Conservation (phyloP, 2,329 filamentous ascomycete genomes). For the Rhinocladiella similis region DNA sequence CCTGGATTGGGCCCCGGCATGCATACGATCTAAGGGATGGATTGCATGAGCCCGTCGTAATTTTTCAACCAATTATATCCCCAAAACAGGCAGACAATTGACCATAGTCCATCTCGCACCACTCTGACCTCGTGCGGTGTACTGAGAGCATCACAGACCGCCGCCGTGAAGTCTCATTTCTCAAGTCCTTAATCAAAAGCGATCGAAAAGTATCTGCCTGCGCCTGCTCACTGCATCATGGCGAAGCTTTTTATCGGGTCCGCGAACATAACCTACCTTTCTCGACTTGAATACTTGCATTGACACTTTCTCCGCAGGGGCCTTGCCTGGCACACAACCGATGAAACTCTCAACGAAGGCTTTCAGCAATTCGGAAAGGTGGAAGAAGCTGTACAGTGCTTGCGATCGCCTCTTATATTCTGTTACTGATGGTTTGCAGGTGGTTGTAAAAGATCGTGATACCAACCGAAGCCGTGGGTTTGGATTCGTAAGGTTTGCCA, state of each 20-base stretch:
- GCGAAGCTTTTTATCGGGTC: constrained; percentile 33
- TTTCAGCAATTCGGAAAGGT: constrained; percentile 90
- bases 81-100: constrained; percentile 10
- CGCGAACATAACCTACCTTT: constrained; percentile 9
- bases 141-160: constrained; percentile 12
- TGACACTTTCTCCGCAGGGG: constrained; percentile 59
- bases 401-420: constrained; percentile 14
- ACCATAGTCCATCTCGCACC: constrained; percentile 16
- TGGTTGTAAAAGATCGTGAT: constrained; percentile 96
- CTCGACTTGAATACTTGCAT: constrained; percentile 1
- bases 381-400: constrained; percentile 78
- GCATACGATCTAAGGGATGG: constrained; percentile 21
- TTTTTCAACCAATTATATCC: constrained; percentile 22
- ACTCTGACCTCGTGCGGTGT: constrained; percentile 18
- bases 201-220: not conserved
- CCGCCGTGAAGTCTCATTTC: constrained; percentile 9
- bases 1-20: constrained; percentile 14
- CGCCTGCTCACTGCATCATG: constrained; percentile 18
- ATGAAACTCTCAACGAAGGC: constrained; percentile 79
- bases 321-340: constrained; percentile 98
- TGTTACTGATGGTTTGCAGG: constrained; percentile 53
- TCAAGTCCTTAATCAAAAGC: not conserved
- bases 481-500: constrained; percentile 86
- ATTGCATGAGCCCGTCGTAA: constrained; percentile 22
- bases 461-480: constrained; percentile 96